Base-by-base conservation (phyloP, 352 stramenopile species). In the Phytophthora pseudosyringae region DNA sequence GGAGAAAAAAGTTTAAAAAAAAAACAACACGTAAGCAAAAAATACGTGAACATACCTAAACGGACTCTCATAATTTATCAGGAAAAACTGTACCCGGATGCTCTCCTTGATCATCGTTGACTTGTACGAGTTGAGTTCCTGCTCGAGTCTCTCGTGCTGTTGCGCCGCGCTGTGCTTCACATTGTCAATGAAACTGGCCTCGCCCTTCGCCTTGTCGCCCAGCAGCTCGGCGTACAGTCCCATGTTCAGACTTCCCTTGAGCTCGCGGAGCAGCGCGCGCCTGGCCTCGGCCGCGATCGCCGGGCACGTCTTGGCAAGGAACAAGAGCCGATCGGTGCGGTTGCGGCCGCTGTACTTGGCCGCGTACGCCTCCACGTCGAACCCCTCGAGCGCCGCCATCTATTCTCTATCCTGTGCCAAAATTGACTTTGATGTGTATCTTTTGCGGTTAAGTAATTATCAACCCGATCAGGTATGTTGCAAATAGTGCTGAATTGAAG, bases 91-190 rank as follows among this genome's bases (percentile, higher is more conserved):
- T 75, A 95, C 86, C 54, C 89, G 79, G 59, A 97, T 97, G 75
- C 86, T 95, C 60, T 97, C 89, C 66, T 97, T 97, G 80, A 97
- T 95, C 81, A 95, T 91, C 13, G 82, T 95, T 32, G 86, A 95
- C 71, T 97, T 97, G 78, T 95, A 97, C 73, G 88, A 95, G 58
- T 95, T 94, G 15, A 97, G 80, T 60, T 97, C 89, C 52, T 94
- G 87, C 64, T 95, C 87, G 31, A 97, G 71, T 4, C 85, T 83
- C 45, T 94, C 89, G 47, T 95, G 86, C 59, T 91, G 84, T 35
- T 89, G 73, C 21, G 73, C 68, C 1, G 82, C 81, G 49, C 63
- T 90, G 51, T 84, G 83, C 44, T 83, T 83, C 25, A 91, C 73
- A 45, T 32, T 87, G 36, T 96, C 84, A 16, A 96, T 76, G 31